Conservation (phyloP, 2,329 filamentous ascomycete species). For the Ceratocystis colombiana region DNA sequence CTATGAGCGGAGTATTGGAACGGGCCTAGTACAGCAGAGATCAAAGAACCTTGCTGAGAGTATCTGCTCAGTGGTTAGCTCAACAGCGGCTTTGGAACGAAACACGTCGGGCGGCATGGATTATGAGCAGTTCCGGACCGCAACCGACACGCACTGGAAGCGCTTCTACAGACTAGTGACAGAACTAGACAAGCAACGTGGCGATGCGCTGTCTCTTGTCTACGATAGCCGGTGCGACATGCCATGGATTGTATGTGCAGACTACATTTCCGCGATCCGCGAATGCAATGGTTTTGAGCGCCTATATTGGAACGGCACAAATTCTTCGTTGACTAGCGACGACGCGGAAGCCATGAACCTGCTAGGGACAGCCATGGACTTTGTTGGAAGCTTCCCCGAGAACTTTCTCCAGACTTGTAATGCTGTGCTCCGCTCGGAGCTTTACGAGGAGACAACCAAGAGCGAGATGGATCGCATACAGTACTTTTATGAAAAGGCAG, state of each 20-base stretch:
- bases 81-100: conserved; percentile 56
- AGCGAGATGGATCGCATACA: conserved; percentile 66
- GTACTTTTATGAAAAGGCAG: conserved; percentile 65
- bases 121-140: conserved; percentile 61
- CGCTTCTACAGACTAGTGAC: conserved; percentile 77
- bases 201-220: conserved; percentile 68
- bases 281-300: conserved; percentile 70
- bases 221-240: conserved; percentile 61
- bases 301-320: conserved; percentile 44
- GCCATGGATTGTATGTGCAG: conserved; percentile 76
- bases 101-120: conserved; percentile 56
- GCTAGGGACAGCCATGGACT: conserved; percentile 57
- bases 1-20: conserved; percentile 57
- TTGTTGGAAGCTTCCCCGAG: conserved; percentile 60
- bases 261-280: conserved; percentile 68
- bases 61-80: conserved; percentile 60
- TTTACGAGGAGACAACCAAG: conserved; percentile 62
- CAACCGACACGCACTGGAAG: conserved; percentile 76
- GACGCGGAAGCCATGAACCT: conserved; percentile 50
- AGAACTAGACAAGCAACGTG: conserved; percentile 76
- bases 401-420: conserved; percentile 58
- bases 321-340: conserved; percentile 38
- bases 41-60: conserved; percentile 59
- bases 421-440: conserved; percentile 57
- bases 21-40: conserved; percentile 37